Percentiles rank a stretch among this genome's conserved stretches.
Evolutionary conservation across 1,284 basidiomycete genomes (phyloP).

Genomic region (Kalmanozyma brasiliensis): DNA sequence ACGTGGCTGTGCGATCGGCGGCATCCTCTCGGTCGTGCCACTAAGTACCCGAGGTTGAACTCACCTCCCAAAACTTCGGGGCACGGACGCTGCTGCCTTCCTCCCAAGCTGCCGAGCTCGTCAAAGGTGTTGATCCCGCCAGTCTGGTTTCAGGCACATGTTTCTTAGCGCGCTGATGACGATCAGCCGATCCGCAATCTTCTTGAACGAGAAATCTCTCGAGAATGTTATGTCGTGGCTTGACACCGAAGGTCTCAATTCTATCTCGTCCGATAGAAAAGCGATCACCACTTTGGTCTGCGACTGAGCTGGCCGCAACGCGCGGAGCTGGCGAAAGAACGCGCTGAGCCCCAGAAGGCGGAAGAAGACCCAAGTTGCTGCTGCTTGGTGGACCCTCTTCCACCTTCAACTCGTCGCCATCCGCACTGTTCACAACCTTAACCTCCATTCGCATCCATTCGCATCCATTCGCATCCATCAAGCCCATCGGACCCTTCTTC

Average conservation of each 20-base stretch:
- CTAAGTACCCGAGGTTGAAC: no score
- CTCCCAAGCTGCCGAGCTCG: no score
- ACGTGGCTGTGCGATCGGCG: no score
- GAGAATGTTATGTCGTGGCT: no score
- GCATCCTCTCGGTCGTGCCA: no score
- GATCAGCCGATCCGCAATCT: conserved; percentile 7
- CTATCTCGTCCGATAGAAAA: conserved; percentile 4
- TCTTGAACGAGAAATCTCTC: no score
- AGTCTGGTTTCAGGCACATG: neutral
- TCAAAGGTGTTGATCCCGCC: no score
- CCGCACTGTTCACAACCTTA: neutral
- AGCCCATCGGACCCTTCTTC: neutral
- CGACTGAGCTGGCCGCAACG: conserved; percentile 3
- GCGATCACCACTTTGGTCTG: conserved; percentile 2
- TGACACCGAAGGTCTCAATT: no score
- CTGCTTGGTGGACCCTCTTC: neutral
- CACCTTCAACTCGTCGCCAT: no score
- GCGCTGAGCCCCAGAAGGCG: neutral
- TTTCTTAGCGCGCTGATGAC: neutral
- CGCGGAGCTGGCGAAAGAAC: neutral
- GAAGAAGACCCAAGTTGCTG: neutral
- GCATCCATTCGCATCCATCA: neutral
- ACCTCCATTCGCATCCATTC: neutral
- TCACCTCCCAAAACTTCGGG: no score
- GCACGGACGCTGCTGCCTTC: no score